Conservation (phyloP, 257 asterid species). For the Penstemon barbatus region DNA sequence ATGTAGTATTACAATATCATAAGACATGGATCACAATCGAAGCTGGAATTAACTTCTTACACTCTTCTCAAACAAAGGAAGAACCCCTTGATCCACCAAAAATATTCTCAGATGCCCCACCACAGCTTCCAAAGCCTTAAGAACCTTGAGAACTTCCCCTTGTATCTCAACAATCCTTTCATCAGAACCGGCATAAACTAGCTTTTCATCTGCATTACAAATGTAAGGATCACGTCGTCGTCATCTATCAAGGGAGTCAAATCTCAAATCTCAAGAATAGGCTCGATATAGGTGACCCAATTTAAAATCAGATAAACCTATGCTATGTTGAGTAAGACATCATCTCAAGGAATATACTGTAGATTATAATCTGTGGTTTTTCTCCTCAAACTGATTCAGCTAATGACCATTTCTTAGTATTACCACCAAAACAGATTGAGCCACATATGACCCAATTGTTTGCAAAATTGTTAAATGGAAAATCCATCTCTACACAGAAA, state of each 20-base stretch:
- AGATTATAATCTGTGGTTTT: background rate
- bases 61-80: constrained; percentile 77
- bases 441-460: background rate
- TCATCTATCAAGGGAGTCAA: constrained; percentile 14
- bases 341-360: background rate
- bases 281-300: background rate
- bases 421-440: background rate
- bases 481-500: background rate
- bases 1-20: constrained; percentile 2
- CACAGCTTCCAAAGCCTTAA: constrained; percentile 74
- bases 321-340: background rate
- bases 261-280: constrained; percentile 6
- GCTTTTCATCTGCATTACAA: constrained; percentile 57
- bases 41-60: constrained; percentile 42
- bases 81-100: constrained; percentile 74
- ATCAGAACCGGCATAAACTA: constrained; percentile 64
- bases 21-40: background rate
- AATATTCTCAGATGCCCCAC: constrained; percentile 77
- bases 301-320: background rate
- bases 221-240: constrained; percentile 11
- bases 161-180: constrained; percentile 83
- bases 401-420: constrained; percentile 4
- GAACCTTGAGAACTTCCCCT: constrained; percentile 76
- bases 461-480: background rate
- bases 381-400: background rate